These are phyloP conservation scores for Scenedesmus sp. DNA, from an alignment of 163 green algal genomes.

Conservation along the genomic window DNA sequence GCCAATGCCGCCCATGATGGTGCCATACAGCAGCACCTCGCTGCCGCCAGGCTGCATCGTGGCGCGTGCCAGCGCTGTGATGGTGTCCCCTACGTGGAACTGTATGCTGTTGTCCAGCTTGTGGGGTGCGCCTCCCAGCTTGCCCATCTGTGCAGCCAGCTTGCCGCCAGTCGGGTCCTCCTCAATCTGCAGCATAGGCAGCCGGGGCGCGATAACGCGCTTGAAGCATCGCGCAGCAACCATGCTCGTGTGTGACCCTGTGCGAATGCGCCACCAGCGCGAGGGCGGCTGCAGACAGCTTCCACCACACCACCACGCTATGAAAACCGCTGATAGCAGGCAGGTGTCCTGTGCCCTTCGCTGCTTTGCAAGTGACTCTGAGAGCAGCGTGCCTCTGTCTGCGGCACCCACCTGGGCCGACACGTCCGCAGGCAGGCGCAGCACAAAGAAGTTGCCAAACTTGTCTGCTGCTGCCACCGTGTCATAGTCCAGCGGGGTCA, in stretches of 20 bases:
- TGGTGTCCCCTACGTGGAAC: conserved; percentile 96
- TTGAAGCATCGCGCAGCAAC: not conserved
- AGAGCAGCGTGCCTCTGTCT: not conserved
- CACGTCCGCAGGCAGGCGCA: conserved; percentile 88
- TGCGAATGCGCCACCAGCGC: no score
- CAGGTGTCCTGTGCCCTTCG: not conserved
- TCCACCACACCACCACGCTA: not conserved
- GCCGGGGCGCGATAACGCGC: no score
- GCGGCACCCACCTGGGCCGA: conserved; percentile 79
- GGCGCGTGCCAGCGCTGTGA: conserved; percentile 88
- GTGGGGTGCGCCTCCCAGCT: conserved; percentile 92
- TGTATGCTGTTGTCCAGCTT: conserved; percentile 89
- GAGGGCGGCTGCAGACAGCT: not conserved
- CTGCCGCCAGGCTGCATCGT: conserved; percentile 65
- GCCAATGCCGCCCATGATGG: conserved; percentile 91
- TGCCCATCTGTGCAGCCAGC: conserved; percentile 75
- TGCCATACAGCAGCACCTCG: conserved; percentile 94
- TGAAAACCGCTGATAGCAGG: not conserved
- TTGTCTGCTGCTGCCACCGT: conserved; percentile 94
- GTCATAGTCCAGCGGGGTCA: conserved; percentile 96
- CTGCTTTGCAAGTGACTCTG: not conserved
- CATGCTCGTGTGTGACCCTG: no score
- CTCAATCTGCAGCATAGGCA: conserved; percentile 82
- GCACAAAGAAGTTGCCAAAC: conserved; percentile 96
- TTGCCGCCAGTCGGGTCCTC: conserved; percentile 97